These are phyloP conservation scores for Leccinum incarnatum DNA, from an alignment of 768 basidiomycete genomes.

Conservation along the genomic window DNA sequence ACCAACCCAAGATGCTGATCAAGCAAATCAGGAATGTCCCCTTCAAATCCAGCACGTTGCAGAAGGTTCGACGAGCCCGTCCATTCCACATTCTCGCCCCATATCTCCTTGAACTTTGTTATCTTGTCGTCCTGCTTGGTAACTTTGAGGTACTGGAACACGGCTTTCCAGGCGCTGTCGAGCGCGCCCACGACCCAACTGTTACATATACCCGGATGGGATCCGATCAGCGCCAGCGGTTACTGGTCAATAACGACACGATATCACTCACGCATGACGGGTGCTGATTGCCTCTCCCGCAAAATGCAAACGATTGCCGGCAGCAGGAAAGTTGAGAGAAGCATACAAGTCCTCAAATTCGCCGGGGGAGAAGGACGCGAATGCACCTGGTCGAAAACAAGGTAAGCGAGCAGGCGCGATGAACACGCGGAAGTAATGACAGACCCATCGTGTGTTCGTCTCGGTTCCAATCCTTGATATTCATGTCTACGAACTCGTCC, in stretches of 20 bases:
- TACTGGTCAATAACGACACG: too few relatives aligned
- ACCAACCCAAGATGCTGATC: conserved; percentile 8
- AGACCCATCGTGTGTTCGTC: conserved; percentile 35
- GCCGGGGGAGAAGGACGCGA: conserved; percentile 41
- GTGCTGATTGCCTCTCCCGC: conserved; percentile 17
- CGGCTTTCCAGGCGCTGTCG: conserved; percentile 37
- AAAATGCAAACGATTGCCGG: conserved; percentile 14
- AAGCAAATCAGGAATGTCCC: neutral
- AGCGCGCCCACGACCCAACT: conserved; percentile 42
- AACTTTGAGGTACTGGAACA: conserved; percentile 25
- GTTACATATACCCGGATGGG: neutral
- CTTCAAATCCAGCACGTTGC: neutral
- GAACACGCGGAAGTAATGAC: conserved; percentile 1
- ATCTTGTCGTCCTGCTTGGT: conserved; percentile 10
- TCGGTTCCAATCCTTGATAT: conserved; percentile 35
- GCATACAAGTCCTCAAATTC: conserved; percentile 34
- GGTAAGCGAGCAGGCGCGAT: neutral
- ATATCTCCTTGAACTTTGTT: conserved; percentile 22
- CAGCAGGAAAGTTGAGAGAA: conserved; percentile 32
- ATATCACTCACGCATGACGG: conserved; percentile 13
- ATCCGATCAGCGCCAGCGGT: too few relatives aligned
- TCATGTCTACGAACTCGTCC: conserved; percentile 19
- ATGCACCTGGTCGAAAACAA: conserved; percentile 33
- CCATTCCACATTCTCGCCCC: conserved; percentile 36
- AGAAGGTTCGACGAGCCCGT: neutral